These are phyloP conservation scores for Grigorovia transvaalensis DNA, from an alignment of 805 yeast species.

Conservation along the genomic window DNA sequence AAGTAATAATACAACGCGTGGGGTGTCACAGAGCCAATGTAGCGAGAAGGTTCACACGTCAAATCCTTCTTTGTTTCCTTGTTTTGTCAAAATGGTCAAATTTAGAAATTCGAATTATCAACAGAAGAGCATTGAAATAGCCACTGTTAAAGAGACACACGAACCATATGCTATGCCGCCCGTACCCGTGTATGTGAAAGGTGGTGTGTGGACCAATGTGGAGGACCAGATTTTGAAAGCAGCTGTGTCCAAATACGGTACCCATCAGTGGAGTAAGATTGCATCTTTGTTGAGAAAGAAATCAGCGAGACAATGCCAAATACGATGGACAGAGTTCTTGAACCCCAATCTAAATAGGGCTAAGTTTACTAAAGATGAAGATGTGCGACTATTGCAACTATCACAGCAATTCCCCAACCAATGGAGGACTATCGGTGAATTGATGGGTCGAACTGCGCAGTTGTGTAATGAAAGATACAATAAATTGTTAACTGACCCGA, in stretches of 20 bases:
- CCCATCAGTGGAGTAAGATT: conserved; percentile 90
- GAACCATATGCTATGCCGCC: conserved; percentile 14
- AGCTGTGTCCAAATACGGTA: conserved; percentile 86
- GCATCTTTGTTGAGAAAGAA: conserved; percentile 77
- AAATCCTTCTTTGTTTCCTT: background rate
- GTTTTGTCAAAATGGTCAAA: background rate
- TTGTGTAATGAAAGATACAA: conserved; percentile 83
- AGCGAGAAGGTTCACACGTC: background rate
- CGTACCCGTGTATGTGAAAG: conserved; percentile 66
- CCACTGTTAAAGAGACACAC: background rate
- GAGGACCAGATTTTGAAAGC: conserved; percentile 84
- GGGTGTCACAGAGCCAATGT: background rate
- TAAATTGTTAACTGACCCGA: conserved; percentile 33
- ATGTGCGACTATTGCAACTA: conserved; percentile 53
- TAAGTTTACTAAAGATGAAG: conserved; percentile 72
- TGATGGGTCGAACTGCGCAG: conserved; percentile 75
- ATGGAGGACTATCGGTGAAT: conserved; percentile 84
- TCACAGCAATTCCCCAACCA: conserved; percentile 77
- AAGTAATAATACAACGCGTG: background rate
- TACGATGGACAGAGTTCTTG: conserved; percentile 85
- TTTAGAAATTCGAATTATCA: background rate
- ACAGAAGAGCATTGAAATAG: background rate
- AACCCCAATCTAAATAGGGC: conserved; percentile 57
- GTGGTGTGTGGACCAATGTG: conserved; percentile 81
- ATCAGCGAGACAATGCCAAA: conserved; percentile 84